Conservation (phyloP, 2,329 filamentous ascomycete species). For the Diplodia corticola region DNA sequence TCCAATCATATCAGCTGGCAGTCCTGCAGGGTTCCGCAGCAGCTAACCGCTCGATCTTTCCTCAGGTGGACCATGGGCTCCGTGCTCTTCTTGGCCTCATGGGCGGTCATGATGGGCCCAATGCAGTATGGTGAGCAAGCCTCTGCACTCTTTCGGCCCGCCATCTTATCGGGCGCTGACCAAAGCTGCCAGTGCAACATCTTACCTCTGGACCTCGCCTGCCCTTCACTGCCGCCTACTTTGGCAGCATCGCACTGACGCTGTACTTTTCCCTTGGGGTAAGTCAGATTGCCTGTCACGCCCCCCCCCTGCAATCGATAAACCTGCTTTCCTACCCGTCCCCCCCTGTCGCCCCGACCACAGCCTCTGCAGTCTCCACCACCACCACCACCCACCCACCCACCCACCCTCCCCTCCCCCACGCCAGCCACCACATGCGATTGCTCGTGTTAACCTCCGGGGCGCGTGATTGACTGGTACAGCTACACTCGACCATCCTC, state of each 20-base stretch:
- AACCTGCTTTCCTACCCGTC: constrained; percentile 22
- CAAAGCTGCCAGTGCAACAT: constrained; percentile 60
- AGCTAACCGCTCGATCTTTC: constrained; percentile 24
- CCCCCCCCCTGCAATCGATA: constrained; percentile 23
- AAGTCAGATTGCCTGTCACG: constrained; percentile 48
- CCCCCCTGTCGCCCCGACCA: constrained; percentile 21
- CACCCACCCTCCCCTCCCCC: constrained; percentile 27
- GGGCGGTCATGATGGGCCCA: constrained; percentile 92
- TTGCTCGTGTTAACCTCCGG: constrained; percentile 37
- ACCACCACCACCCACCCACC: constrained; percentile 29
- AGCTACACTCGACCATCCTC: constrained; percentile 82
- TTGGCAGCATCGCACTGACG: constrained; percentile 86
- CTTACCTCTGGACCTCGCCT: constrained; percentile 80
- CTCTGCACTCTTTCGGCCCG: constrained; percentile 26
- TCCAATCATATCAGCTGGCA: constrained; percentile 30
- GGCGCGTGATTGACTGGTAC: constrained; percentile 37
- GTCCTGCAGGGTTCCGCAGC: constrained; percentile 22
- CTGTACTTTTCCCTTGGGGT: constrained; percentile 91
- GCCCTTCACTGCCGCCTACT: constrained; percentile 92
- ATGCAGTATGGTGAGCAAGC: constrained; percentile 63
- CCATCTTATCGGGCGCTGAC: constrained; percentile 23
- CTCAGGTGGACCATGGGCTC: constrained; percentile 93
- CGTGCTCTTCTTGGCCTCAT: constrained; percentile 83
- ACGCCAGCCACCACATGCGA: constrained; percentile 34
- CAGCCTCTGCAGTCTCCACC: constrained; percentile 24